Base-by-base conservation (phyloP, 1,139 yeast genomes). In the Taphrina deformans region DNA sequence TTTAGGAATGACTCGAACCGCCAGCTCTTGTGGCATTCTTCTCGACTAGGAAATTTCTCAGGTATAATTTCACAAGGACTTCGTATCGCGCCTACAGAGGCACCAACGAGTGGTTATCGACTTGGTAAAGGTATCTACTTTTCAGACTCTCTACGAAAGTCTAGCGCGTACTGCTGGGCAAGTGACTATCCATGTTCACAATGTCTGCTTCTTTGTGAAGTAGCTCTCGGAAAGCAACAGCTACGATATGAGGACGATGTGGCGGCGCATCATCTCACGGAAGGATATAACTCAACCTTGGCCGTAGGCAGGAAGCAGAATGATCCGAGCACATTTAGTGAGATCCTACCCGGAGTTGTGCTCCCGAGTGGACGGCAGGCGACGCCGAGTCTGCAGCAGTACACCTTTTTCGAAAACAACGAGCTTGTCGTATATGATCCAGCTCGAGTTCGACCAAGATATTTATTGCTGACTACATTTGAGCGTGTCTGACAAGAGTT, bases 81-180 rank as follows among this genome's bases (percentile, higher is more conserved):
- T 2, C 62, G 62, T 9, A 56, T 56, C 21, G 62, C 62, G 7
- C 62, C 62, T 16, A 27, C 16, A 5, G 62, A 56, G 26, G 62
- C 62, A n/a, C 62, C 62, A 2, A 45, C 50, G 9, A 45, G 53
- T 3, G 62, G 62, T 2, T 56, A 45, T 31, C 23, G 62, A n/a
- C 55, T 56, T 24, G 62, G 62, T 40, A 56, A 56, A 29, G 62
- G 62, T 18, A 45, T 56, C 53, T 56, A 56, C 24, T 56, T 56
- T 29, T n/a, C 62, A 24, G 51, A 56, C 29, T 45, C 62, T 1
- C 24, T 56, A 10, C 29, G 35, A n/a, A 56, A 56, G 23, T 48
- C 62, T 5, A 48, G 51, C 40, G 33, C 33, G 16, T 56, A 56
- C 35, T 56, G 62, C 48, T 56, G 51, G 44, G 35, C 55, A 12